Base-by-base conservation (phyloP, 805 yeast genomes). In the Starmerella potacharoeniae region DNA sequence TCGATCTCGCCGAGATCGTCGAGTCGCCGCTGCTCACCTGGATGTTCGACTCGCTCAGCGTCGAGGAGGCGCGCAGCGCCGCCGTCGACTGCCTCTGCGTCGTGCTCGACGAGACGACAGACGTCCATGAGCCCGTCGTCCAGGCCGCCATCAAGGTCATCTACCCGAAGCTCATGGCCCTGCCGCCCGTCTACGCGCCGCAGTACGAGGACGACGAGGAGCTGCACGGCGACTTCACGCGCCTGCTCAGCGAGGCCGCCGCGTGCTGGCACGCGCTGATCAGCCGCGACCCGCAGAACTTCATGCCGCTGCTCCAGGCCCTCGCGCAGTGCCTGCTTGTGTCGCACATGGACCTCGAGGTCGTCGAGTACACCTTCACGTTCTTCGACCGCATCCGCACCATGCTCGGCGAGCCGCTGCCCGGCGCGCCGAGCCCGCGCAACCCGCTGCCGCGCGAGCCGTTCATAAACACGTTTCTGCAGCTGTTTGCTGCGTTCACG, bases 181-280 rank as follows among this genome's bases (percentile, higher is more conserved):
- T 61, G 8, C 54, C 55, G 10, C 37, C 49, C 16, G 31, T 40
- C 30, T 51, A 48, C 35, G 16, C 47, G 40, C 52, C 52, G 11
- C 57, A 53, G 31, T 58, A 60, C 43, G 55, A 49, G 9, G 58
- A 54, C n/a, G 57, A 61, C 43, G 36, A 48, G 13, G 63, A 61
- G 36, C 42, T 62, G 35, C 64, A 61, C 44, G 43, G 64, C n/a
- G 62, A 60, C 47, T 48, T 61, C 55, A 62, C 65, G 14, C 53
- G 93, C 64, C 68, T 93, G 44, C 86, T 85, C 67, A 86, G 89
- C 6, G 95, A 89, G 62, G 95, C 97, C 1, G 96, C 95, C 55
- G 97, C 89, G 70, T 78, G 95, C 1, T 93, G 98, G 98, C 93
- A 88, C 69, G 85, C 86, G 36, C 73, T 86, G 36, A 81, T 93